Evolutionary conservation across 2,329 filamentous ascomycete genomes (phyloP), one percentile per base, ranked within the genome.

Genomic region (Curvularia verruculosa): DNA sequence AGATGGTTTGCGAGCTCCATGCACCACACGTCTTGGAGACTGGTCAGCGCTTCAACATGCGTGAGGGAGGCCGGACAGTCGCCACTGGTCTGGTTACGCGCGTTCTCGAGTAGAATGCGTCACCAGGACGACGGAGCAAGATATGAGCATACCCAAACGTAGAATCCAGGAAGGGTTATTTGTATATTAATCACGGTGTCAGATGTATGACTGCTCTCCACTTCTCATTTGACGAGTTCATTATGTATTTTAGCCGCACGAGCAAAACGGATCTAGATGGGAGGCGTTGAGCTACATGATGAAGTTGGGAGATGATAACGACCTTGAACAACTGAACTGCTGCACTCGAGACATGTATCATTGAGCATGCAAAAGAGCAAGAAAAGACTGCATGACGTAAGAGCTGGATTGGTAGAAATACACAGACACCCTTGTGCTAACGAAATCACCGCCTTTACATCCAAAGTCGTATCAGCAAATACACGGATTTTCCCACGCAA

Each of bases 1-100:
- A 99, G 85, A 97, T 99, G 93, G 82, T 95, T 65, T 90, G 92
- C 77, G 87, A 89, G 71, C 88, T 96, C 75, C 87, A 92, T 80
- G 83, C 90, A 80, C 91, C 94, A 63, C 86, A 96, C 73, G 94
- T 94, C 58, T 81, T 97, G 63, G 95, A 99, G 83, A 82, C 86
- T 62, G 94, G 95, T 70, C 92, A 97, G 84, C 91, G 95, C 72
- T 95, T 99, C 87, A 99, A 98, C 84, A 88, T 99, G 76, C 91
- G 95, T 80, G 95, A 99, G 84, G 95, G 95, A 83, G 93, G 94
- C 72, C 87, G 91, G 54, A 77, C 75, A 34, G 75, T 77, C 46
- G 75, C 75, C 44, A 77, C 75, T 58, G 75, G 75, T 61, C 67
- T 77, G 8, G 71, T 77, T 13, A 77, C 75, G 31, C 75, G 69